Conservation (phyloP, 1,284 basidiomycete species). For the Malassezia dermatis region DNA sequence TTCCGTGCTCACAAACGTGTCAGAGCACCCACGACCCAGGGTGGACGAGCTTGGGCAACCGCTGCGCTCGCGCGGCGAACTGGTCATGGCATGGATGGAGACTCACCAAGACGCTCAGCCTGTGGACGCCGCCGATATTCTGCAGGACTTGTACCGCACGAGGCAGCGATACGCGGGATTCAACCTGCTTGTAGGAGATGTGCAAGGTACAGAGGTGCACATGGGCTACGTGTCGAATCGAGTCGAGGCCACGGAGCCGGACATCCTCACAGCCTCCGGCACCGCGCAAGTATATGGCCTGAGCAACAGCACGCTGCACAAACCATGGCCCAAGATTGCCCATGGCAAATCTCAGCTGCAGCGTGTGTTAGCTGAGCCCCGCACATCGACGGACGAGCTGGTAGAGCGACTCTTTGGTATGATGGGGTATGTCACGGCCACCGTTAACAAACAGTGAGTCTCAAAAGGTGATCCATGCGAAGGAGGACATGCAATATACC, state of each 20-base stretch:
- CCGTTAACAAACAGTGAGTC: not conserved
- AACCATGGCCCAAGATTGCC: conserved; percentile 13
- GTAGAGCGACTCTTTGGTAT: conserved; percentile 5
- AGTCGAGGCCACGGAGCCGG: not conserved
- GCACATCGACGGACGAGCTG: not conserved
- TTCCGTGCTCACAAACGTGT: conserved; percentile 9
- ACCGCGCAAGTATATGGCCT: not conserved
- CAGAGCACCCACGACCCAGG: not conserved
- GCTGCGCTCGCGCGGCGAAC: conserved; percentile 8
- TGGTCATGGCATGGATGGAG: conserved; percentile 6
- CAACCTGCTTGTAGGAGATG: conserved; percentile 5
- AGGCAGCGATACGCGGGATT: conserved; percentile 3
- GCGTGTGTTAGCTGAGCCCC: not conserved
- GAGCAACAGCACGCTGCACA: conserved; percentile 11
- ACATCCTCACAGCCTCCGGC: not conserved
- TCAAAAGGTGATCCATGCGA: not conserved
- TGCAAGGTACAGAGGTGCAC: not conserved
- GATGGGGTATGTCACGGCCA: not conserved
- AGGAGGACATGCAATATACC: conserved; percentile 5
- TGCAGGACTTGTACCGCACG: not conserved
- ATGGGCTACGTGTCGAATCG: conserved; percentile 14
- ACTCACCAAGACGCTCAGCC: not conserved
- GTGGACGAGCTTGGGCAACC: not conserved
- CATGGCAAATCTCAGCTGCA: not conserved
- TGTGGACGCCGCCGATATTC: not conserved